These are phyloP conservation scores for Astrephomene gubernaculifera DNA, from an alignment of 139 green algal genomes.

Conservation along the genomic window DNA sequence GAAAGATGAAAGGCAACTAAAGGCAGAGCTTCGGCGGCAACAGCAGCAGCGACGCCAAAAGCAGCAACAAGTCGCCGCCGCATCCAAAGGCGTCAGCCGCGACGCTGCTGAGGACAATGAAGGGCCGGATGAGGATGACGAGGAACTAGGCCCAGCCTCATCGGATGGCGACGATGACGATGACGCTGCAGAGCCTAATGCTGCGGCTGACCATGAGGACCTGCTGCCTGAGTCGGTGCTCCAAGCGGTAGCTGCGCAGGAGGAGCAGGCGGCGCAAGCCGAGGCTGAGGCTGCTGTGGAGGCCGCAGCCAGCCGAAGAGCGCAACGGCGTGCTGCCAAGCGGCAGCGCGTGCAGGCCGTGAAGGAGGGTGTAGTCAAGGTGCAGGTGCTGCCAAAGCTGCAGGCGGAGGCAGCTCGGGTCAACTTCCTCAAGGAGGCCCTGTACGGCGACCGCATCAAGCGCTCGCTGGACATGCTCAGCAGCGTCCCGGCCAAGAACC, in stretches of 20 bases:
- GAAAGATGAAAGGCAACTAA: not conserved
- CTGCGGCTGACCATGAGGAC: not conserved
- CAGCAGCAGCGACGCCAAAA: not conserved
- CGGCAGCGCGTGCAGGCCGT: not conserved
- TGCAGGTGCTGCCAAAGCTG: slow-evolving; percentile 26
- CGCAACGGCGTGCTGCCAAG: slow-evolving; percentile 16
- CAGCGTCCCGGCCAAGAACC: not conserved
- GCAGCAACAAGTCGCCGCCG: not conserved
- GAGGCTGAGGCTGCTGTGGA: not conserved
- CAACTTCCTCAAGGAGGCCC: slow-evolving; percentile 14
- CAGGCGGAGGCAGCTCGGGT: not conserved
- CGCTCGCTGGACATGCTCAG: not conserved
- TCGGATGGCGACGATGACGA: not conserved
- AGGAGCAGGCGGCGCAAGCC: slow-evolving; percentile 6
- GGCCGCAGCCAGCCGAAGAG: not conserved
- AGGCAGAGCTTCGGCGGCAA: not conserved
- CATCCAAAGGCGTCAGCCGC: not conserved
- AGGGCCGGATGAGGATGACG: not conserved
- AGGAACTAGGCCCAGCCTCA: not conserved
- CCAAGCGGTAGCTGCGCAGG: not conserved
- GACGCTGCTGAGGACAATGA: not conserved
- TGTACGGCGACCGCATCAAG: slow-evolving; percentile 32
- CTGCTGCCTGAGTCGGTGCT: slow-evolving; percentile 30
- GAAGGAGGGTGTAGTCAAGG: slow-evolving; percentile 3
- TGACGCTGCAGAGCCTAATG: not conserved